Percentiles rank a stretch among this genome's conserved stretches.
These are phyloP conservation scores for Nakaseomyces sp. DNA, from an alignment of 1,139 yeast species.

Conservation along the genomic window DNA sequence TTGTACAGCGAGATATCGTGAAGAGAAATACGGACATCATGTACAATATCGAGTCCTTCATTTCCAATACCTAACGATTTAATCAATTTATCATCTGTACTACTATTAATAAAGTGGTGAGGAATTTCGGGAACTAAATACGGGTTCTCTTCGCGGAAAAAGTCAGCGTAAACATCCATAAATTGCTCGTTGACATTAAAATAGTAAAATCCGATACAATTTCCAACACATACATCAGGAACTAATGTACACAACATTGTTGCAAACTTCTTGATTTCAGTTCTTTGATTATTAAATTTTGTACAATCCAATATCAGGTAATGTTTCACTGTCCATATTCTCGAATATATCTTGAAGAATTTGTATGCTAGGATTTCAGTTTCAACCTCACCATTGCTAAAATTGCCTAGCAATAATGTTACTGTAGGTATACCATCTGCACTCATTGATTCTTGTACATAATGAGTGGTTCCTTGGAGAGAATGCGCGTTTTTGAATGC, in stretches of 20 bases:
- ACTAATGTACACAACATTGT: constrained; percentile 34
- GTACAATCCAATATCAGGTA: constrained; percentile 64
- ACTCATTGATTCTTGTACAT: constrained; percentile 57
- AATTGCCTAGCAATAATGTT: constrained; percentile 44
- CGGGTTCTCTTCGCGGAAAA: constrained; percentile 19
- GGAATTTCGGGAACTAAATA: constrained; percentile 18
- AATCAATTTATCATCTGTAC: constrained; percentile 42
- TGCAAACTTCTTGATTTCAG: constrained; percentile 24
- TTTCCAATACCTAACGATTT: constrained; percentile 43
- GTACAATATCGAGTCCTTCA: constrained; percentile 32
- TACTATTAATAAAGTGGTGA: constrained; percentile 35
- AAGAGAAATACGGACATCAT: constrained; percentile 49
- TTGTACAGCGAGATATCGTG: constrained; percentile 37
- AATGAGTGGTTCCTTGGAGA: constrained; percentile 34
- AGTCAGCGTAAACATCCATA: constrained; percentile 32
- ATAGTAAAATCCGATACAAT: constrained; percentile 50
- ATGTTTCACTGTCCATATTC: constrained; percentile 65
- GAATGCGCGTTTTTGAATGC: constrained; percentile 39
- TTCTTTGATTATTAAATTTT: constrained; percentile 36
- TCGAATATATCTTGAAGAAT: constrained; percentile 57
- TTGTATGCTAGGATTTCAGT: constrained; percentile 52
- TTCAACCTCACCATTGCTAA: constrained; percentile 39
- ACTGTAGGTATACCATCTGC: constrained; percentile 68
- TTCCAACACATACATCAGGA: constrained; percentile 43
- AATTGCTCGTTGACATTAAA: constrained; percentile 50